Percentiles rank a stretch among this genome's conserved stretches.
Evolutionary conservation across 2,329 filamentous ascomycete species (phyloP).

Genomic region (Neopestalotiopsis rosae): DNA sequence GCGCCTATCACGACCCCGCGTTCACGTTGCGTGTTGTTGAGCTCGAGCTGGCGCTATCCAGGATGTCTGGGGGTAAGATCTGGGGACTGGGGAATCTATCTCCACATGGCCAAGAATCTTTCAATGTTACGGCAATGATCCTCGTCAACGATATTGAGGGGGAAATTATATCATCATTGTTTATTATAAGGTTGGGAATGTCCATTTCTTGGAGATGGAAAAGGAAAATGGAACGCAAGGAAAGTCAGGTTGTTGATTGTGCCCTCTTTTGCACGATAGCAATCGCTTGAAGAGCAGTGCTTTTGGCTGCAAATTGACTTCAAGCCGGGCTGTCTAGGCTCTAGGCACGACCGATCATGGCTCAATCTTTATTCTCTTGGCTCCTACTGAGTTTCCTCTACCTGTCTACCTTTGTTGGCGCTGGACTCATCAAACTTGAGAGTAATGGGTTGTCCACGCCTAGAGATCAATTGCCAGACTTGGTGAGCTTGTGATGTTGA

Average conservation of each 20-base stretch:
- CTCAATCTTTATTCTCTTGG: neutral
- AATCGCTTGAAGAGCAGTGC: neutral
- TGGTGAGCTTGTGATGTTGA: neutral
- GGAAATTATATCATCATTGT: neutral
- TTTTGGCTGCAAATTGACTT: neutral
- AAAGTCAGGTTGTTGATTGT: neutral
- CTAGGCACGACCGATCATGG: neutral
- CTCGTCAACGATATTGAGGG: neutral
- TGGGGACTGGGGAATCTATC: neutral
- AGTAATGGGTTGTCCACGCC: neutral
- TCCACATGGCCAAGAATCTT: constrained; percentile 22
- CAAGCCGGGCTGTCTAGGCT: neutral
- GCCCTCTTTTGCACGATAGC: too few relatives aligned
- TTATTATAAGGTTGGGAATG: neutral
- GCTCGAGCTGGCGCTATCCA: neutral
- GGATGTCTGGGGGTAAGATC: neutral
- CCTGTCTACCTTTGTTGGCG: neutral
- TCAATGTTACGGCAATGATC: constrained; percentile 46
- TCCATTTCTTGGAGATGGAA: neutral
- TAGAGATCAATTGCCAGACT: neutral
- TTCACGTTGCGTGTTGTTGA: neutral
- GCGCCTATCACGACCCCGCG: constrained; percentile 10
- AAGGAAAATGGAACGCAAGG: neutral
- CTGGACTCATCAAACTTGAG: neutral
- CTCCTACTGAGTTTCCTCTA: neutral